Evolutionary conservation across 192 early-diverging fungal species (phyloP).

Genomic region (Coemansia sp.): DNA sequence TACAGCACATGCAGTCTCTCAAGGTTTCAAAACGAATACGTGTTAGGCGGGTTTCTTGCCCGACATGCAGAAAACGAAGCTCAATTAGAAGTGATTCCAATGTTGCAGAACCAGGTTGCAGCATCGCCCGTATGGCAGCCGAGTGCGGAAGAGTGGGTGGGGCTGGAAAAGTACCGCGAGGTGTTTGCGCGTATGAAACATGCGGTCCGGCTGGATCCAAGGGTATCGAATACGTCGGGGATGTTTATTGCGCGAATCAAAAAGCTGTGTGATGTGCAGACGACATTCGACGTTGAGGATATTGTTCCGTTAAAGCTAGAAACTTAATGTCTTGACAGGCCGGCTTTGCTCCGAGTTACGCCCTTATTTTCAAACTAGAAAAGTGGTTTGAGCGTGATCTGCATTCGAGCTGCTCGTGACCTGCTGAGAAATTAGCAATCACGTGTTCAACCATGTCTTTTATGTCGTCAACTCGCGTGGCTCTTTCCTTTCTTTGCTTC

Average conservation of each 20-base stretch:
- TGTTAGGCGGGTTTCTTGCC: conserved; percentile 76
- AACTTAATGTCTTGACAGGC: background rate
- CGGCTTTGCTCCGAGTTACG: too few species aligned
- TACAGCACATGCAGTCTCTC: conserved; percentile 87
- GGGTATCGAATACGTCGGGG: conserved; percentile 43
- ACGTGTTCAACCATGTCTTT: background rate
- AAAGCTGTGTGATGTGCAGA: conserved; percentile 55
- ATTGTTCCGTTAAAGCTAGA: background rate
- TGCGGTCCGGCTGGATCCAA: conserved; percentile 45
- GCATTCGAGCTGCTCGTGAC: background rate
- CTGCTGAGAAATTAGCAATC: conserved; percentile 1
- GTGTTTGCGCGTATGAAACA: conserved; percentile 24
- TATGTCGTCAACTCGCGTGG: background rate
- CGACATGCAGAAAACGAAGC: conserved; percentile 33
- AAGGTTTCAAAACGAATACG: conserved; percentile 80
- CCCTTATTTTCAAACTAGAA: too few species aligned
- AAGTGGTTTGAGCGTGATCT: too few species aligned
- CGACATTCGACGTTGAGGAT: background rate
- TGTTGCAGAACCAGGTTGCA: background rate
- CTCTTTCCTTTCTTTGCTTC: background rate
- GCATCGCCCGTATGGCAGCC: conserved; percentile 18
- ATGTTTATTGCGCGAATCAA: conserved; percentile 77
- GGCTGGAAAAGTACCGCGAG: background rate
- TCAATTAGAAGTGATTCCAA: conserved; percentile 19
- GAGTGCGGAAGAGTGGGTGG: conserved; percentile 17